Percentiles rank a stretch among this genome's conserved stretches.
Conservation (phyloP, 2,329 filamentous ascomycete species). For the Botrytis elliptica region DNA sequence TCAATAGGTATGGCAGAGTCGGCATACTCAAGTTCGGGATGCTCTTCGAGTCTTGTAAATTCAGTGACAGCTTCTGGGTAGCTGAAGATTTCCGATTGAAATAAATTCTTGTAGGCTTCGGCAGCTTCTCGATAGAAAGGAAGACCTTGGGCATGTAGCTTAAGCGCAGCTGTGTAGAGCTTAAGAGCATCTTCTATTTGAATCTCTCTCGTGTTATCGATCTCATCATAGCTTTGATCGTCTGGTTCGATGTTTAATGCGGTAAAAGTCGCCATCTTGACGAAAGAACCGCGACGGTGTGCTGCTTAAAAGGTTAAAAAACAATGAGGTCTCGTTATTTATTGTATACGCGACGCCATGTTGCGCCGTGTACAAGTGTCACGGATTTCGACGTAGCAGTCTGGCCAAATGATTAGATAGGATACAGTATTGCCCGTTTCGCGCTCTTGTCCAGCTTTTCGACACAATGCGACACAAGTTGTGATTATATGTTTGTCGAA, state of each 20-base stretch:
- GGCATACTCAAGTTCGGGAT: conserved; percentile 50
- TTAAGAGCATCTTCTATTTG: conserved; percentile 96
- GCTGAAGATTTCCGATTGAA: conserved; percentile 89
- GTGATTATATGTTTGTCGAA: background rate
- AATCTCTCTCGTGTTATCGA: conserved; percentile 93
- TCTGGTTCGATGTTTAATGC: conserved; percentile 94
- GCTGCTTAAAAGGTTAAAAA: background rate
- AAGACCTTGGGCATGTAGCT: conserved; percentile 85
- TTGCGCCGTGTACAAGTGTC: background rate
- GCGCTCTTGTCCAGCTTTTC: background rate
- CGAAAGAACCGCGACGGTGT: background rate
- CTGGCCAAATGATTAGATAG: background rate
- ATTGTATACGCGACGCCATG: background rate
- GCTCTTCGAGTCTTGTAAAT: conserved; percentile 67
- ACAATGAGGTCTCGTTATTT: background rate
- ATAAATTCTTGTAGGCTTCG: conserved; percentile 79
- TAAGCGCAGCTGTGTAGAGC: conserved; percentile 86
- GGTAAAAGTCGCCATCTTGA: conserved; percentile 54
- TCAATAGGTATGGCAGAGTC: conserved; percentile 51
- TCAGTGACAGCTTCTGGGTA: conserved; percentile 86
- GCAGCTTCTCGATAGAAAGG: conserved; percentile 72
- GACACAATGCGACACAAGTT: background rate
- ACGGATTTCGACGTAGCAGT: background rate
- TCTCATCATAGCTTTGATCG: conserved; percentile 83
- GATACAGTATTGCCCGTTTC: background rate